Percentiles rank a stretch among this genome's conserved stretches.
phyloP scores from a whole-genome alignment of 805 yeast genomes.

The Candida michaelii region DNA sequence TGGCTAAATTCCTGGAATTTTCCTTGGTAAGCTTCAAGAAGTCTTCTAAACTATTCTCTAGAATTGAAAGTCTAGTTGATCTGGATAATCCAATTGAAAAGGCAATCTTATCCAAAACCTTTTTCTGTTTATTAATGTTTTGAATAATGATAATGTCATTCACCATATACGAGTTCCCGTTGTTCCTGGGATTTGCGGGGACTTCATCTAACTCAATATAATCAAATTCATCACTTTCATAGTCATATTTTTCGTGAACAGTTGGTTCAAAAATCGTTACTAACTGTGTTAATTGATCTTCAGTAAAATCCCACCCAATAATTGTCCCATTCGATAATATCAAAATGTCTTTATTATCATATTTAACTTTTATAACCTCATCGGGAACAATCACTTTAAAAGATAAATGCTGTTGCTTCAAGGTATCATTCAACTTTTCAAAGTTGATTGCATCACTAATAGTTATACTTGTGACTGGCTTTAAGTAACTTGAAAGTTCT shows the following conservation, averaged over 20 bases:
- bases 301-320: slow-evolving; percentile 80
- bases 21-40: slow-evolving; percentile 62
- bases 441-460: slow-evolving; percentile 73
- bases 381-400: slow-evolving; percentile 50
- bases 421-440: slow-evolving; percentile 47
- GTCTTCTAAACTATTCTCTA: slow-evolving; percentile 70
- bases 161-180: slow-evolving; percentile 44
- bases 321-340: slow-evolving; percentile 75
- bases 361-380: slow-evolving; percentile 62
- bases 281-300: slow-evolving; percentile 47
- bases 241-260: slow-evolving; percentile 37
- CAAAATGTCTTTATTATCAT: slow-evolving; percentile 51
- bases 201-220: slow-evolving; percentile 49
- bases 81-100: slow-evolving; percentile 86
- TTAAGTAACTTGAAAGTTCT: slow-evolving; percentile 12
- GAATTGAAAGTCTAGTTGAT: slow-evolving; percentile 78
- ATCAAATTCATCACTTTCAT: slow-evolving; percentile 88
- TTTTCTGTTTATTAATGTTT: slow-evolving; percentile 41
- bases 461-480: slow-evolving; percentile 67
- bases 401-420: slow-evolving; percentile 20
- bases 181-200: slow-evolving; percentile 21
- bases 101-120: slow-evolving; percentile 76
- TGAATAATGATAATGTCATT: slow-evolving; percentile 74
- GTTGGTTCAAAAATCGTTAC: slow-evolving; percentile 54
- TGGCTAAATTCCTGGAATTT: slow-evolving; percentile 64